Conservation (phyloP, 495 filamentous ascomycete genomes). For the Talaromyces stipitatus region DNA sequence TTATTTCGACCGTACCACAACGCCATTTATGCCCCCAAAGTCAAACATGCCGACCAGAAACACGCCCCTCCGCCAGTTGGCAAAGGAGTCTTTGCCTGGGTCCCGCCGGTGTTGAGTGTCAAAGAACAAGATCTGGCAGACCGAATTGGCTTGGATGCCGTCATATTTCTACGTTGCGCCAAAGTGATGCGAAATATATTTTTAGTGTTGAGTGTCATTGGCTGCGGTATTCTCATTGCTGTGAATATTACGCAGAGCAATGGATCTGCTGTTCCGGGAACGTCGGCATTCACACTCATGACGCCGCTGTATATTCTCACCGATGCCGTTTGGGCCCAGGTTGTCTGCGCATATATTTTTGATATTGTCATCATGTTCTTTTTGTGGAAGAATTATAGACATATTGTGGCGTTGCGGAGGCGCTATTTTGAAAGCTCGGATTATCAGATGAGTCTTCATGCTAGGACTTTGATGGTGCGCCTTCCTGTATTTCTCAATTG, state of each 20-base stretch:
- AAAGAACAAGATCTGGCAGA: slow-evolving; percentile 69
- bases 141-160: slow-evolving; percentile 81
- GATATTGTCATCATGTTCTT: slow-evolving; percentile 69
- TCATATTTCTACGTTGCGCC: slow-evolving; percentile 80
- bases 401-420: slow-evolving; percentile 60
- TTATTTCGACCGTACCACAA: slow-evolving; percentile 83
- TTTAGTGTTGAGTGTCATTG: slow-evolving; percentile 60
- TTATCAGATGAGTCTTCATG: slow-evolving; percentile 81
- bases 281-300: slow-evolving; percentile 40
- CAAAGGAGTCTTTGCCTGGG: slow-evolving; percentile 80
- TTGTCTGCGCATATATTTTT: slow-evolving; percentile 71
- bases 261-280: slow-evolving; percentile 15
- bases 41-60: slow-evolving; percentile 86
- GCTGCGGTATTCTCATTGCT: slow-evolving; percentile 75
- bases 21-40: slow-evolving; percentile 87
- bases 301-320: slow-evolving; percentile 43
- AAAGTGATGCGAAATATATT: slow-evolving; percentile 93
- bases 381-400: slow-evolving; percentile 84
- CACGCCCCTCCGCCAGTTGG: slow-evolving; percentile 88
- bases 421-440: slow-evolving; percentile 81
- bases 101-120: slow-evolving; percentile 65
- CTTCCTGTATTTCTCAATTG: neutral
- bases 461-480: slow-evolving; percentile 78
- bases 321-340: slow-evolving; percentile 66
- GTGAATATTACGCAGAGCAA: slow-evolving; percentile 58